These are phyloP conservation scores for Solanum chacoense DNA, from an alignment of 305 asterid genomes.

Conservation along the genomic window DNA sequence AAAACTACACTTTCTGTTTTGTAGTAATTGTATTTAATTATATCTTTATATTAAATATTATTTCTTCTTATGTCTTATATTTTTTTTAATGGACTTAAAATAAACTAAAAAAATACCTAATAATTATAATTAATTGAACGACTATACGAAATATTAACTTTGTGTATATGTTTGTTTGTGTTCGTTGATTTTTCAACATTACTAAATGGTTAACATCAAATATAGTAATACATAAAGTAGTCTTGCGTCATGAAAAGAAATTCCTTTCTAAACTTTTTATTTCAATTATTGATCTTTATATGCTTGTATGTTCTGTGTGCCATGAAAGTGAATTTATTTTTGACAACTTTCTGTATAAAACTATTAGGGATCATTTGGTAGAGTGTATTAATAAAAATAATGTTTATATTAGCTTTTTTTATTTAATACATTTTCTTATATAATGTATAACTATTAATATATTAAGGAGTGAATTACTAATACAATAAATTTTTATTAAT, in stretches of 20 bases:
- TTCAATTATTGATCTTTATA: background rate
- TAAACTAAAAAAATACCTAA: background rate
- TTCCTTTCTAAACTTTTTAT: background rate
- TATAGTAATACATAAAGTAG: background rate
- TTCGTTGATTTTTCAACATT: background rate
- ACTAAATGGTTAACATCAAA: background rate
- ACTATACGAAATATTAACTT: too few relatives aligned
- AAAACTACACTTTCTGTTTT: background rate
- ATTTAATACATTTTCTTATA: too few relatives aligned
- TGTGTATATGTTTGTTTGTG: background rate
- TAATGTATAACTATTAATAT: too few relatives aligned
- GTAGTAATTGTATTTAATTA: background rate
- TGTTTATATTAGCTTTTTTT: too few relatives aligned
- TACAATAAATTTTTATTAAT: background rate
- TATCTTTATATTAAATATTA: background rate
- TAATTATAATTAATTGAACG: background rate
- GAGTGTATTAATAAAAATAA: too few relatives aligned
- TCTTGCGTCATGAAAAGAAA: background rate
- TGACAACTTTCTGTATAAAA: background rate
- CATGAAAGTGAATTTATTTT: background rate
- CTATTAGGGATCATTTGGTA: background rate
- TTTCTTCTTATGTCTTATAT: background rate
- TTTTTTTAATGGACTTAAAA: background rate
- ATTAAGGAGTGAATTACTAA: background rate
- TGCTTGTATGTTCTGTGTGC: background rate